phyloP scores from a whole-genome alignment of 1,139 yeast genomes.

The Tardiomyces blankii region DNA sequence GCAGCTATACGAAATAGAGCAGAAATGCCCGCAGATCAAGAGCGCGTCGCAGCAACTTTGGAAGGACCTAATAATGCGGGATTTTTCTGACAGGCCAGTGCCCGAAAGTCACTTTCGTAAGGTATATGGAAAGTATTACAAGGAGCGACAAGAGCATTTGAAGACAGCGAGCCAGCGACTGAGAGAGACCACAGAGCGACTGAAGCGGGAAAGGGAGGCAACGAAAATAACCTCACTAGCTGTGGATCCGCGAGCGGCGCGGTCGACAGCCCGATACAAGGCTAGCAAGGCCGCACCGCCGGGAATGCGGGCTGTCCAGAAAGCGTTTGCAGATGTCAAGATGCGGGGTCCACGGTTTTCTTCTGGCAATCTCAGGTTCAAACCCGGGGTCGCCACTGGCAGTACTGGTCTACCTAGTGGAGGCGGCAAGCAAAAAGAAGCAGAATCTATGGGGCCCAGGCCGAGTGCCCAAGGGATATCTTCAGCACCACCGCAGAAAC shows the following conservation, averaged over 20 bases:
- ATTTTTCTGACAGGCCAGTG: conserved; percentile 12
- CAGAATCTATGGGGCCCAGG: too few relatives aligned
- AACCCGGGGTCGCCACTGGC: neutral
- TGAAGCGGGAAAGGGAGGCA: conserved; percentile 7
- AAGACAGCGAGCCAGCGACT: conserved; percentile 16
- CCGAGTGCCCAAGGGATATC: too few relatives aligned
- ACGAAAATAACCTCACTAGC: conserved; percentile 10
- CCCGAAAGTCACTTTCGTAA: conserved; percentile 8
- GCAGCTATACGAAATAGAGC: conserved; percentile 14
- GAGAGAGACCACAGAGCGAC: conserved; percentile 10
- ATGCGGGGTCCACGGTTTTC: neutral
- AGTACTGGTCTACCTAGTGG: neutral
- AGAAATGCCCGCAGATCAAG: conserved; percentile 10
- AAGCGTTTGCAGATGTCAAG: neutral
- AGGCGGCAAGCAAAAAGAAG: too few relatives aligned
- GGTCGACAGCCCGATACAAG: neutral
- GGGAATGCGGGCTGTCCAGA: neutral
- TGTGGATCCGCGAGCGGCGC: conserved; percentile 1
- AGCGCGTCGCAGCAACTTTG: conserved; percentile 14
- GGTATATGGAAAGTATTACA: conserved; percentile 5
- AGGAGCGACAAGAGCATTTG: conserved; percentile 13
- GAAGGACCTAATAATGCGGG: conserved; percentile 11
- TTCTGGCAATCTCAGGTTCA: neutral
- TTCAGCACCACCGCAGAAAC: too few relatives aligned
- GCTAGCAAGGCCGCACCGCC: neutral